These are phyloP conservation scores for Pezicula carpinea DNA, from an alignment of 2,329 filamentous ascomycete species.

Conservation along the genomic window DNA sequence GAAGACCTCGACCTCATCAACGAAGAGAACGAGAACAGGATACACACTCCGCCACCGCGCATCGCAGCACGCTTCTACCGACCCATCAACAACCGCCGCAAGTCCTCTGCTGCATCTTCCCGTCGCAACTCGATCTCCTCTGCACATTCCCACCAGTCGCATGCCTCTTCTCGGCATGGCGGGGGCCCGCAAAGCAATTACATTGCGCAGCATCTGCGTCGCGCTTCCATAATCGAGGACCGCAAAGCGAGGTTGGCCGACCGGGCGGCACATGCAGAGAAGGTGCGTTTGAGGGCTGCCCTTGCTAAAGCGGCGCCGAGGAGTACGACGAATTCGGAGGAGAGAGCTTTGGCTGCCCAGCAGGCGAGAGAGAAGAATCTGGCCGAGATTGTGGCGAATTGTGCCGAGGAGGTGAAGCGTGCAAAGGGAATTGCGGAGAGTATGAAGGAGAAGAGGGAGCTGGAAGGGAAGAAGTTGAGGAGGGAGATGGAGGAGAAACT, in stretches of 20 bases:
- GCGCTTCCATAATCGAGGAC: conserved; percentile 75
- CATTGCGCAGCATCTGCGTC: conserved; percentile 72
- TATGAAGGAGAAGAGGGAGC: conserved; percentile 75
- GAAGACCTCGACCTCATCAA: conserved; percentile 24
- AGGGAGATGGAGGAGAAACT: conserved; percentile 76
- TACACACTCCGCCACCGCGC: conserved; percentile 64
- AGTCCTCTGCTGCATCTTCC: conserved; percentile 72
- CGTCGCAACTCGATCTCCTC: conserved; percentile 78
- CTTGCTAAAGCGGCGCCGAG: conserved; percentile 65
- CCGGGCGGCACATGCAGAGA: conserved; percentile 76
- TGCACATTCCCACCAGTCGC: conserved; percentile 45
- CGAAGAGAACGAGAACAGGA: conserved; percentile 25
- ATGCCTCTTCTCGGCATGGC: conserved; percentile 39
- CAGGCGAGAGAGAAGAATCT: conserved; percentile 75
- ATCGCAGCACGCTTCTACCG: conserved; percentile 77
- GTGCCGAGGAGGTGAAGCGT: conserved; percentile 77
- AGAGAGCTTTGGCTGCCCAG: conserved; percentile 71
- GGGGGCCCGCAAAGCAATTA: conserved; percentile 67
- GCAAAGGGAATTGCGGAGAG: conserved; percentile 79
- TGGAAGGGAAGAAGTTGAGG: conserved; percentile 64
- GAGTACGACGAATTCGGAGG: conserved; percentile 64
- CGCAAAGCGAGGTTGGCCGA: conserved; percentile 76
- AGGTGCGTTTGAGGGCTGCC: conserved; percentile 72
- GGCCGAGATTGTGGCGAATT: conserved; percentile 74
- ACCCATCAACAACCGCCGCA: conserved; percentile 60